Evolutionary conservation across 75 land plant genomes (phyloP).

Genomic region (Pinus taeda): DNA sequence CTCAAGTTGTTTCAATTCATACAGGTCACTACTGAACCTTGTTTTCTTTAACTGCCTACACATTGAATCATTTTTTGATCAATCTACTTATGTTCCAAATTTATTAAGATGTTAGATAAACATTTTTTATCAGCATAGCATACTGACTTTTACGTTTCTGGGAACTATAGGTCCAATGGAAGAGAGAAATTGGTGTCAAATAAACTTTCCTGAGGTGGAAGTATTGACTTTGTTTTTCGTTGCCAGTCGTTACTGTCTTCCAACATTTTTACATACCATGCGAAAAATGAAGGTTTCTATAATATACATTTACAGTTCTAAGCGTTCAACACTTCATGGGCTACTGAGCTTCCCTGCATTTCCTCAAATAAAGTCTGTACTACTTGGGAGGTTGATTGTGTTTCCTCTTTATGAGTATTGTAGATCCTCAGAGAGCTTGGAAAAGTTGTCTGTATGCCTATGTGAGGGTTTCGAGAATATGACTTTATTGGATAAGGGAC

Average conservation of each 20-base stretch:
- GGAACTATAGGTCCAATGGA: constrained; percentile 48
- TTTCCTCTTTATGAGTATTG: constrained; percentile 20
- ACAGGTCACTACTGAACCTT: constrained; percentile 32
- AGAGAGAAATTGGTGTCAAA: constrained; percentile 39
- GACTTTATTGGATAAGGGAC: constrained; percentile 9
- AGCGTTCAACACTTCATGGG: constrained; percentile 25
- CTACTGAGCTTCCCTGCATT: constrained; percentile 26
- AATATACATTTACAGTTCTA: constrained; percentile 25
- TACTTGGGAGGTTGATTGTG: constrained; percentile 40
- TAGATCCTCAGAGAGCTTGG: constrained; percentile 19
- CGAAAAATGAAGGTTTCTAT: constrained; percentile 44
- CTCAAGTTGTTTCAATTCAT: constrained; percentile 58
- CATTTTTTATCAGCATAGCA: not conserved
- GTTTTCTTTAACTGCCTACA: not conserved
- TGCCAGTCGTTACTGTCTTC: constrained; percentile 40
- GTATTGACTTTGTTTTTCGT: constrained; percentile 52
- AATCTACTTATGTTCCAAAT: not conserved
- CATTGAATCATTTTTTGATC: not conserved
- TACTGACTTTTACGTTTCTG: not conserved
- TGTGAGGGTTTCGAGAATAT: constrained; percentile 30
- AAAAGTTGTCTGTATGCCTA: constrained; percentile 36
- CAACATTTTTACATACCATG: constrained; percentile 50
- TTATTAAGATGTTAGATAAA: not conserved
- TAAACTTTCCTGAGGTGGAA: constrained; percentile 51
- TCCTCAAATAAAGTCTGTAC: constrained; percentile 37